A percentile compares a stretch with the other conserved stretches of the same genome.
phyloP scores from a whole-genome alignment of 768 basidiomycete genomes.

The Phanerochaete carnosa region DNA sequence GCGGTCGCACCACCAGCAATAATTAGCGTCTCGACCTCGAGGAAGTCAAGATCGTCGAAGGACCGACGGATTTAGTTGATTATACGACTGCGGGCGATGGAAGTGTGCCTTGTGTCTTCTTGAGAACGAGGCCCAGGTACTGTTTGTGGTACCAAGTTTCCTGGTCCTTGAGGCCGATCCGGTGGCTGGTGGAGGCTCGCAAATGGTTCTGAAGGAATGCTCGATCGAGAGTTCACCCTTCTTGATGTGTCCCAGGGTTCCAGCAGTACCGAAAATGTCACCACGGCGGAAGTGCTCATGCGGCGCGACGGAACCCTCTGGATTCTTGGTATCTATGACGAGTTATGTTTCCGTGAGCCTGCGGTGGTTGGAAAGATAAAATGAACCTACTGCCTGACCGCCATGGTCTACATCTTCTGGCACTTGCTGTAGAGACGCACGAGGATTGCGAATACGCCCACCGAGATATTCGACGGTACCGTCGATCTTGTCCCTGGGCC shows the following conservation, averaged over 20 bases:
- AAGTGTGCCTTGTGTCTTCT: conserved; percentile 86
- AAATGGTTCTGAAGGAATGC: conserved; percentile 70
- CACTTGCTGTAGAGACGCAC: conserved; percentile 88
- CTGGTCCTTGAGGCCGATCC: conserved; percentile 91
- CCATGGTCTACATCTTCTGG: conserved; percentile 92
- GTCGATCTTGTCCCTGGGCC: conserved; percentile 63
- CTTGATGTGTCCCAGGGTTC: conserved; percentile 87
- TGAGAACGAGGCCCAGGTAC: conserved; percentile 96
- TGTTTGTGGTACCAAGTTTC: conserved; percentile 98
- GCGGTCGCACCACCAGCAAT: conserved; percentile 97
- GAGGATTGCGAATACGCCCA: conserved; percentile 89
- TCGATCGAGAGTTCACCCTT: conserved; percentile 93
- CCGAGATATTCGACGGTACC: conserved; percentile 63
- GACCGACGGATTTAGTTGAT: conserved; percentile 92
- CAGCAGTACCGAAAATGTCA: conserved; percentile 92
- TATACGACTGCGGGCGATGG: conserved; percentile 84
- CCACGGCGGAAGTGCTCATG: conserved; percentile 93
- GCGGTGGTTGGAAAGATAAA: background rate
- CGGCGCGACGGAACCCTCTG: conserved; percentile 59
- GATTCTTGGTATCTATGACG: conserved; percentile 59
- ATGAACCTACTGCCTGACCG: conserved; percentile 67
- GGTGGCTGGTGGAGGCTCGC: conserved; percentile 96
- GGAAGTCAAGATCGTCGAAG: conserved; percentile 88
- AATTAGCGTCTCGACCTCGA: conserved; percentile 99
- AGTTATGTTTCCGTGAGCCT: background rate